Evolutionary conservation across 208 protist species (phyloP), one percentile per base, ranked within the genome.

Genomic region (Trypanosoma brucei): DNA sequence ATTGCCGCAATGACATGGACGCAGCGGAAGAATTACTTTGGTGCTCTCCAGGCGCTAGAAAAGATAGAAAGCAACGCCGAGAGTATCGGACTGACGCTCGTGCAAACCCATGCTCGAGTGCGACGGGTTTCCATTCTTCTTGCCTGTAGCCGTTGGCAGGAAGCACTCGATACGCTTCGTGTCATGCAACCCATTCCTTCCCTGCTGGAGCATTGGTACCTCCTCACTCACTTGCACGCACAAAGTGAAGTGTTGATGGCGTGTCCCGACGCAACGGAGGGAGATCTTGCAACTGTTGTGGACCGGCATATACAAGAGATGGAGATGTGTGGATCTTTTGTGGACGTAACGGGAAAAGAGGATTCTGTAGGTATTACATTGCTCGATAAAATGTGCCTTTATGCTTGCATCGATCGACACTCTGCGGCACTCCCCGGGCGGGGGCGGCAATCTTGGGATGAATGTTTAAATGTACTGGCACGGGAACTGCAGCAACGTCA

Each of bases 1-100:
- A 77, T 94, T 9, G 63, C 76, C n/a, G 69, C 71, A 1, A 63
- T 77, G 55, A 61, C 55, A 39, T 78, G 75, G 44, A 74, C 76
- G 37, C 57, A 69, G 45, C 62, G 67, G 34, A 60, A 64, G 3
- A 70, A 77, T 68, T 67, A 79, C 70, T 75, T 39, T 39, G 73
- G 64, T 3, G 74, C 72, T 36, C 57, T 84, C 8, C 59, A 64
- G 1, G 45, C 37, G 4, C 65, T 75, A 1, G 65, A 76, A 0
- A 64, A 68, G 11, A 50, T 85, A 1, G 61, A 73, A 45, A 14
- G 13, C 8, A 71, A 75, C 8, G 75, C 78, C 14, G n/a, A 68
- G 31, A 59, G 57, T 14, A 85, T 91, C 44, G 84, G 84, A 2
- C 71, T 81, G 22, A 62, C 70, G 7, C 62, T 65, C 7, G 2